These are phyloP conservation scores for Tirmania nivea DNA, from an alignment of 495 filamentous ascomycete genomes.

Conservation along the genomic window DNA sequence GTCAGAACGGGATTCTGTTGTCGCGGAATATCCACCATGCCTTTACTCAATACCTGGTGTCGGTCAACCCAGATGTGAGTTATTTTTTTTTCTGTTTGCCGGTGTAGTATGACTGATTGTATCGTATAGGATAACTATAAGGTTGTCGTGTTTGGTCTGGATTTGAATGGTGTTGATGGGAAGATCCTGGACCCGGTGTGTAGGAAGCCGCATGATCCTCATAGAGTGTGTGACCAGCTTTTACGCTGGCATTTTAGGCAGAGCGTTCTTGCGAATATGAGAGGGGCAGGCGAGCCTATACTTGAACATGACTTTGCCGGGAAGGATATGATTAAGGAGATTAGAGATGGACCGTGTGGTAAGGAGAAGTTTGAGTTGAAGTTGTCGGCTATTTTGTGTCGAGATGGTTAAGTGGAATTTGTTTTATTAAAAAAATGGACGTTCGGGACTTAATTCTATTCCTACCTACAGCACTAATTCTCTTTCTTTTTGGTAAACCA, in stretches of 20 bases:
- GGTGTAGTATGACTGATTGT: neutral
- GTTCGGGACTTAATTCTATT: no score
- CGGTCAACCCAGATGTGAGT: conserved; percentile 6
- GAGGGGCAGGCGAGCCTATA: conserved; percentile 21
- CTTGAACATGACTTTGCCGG: conserved; percentile 25
- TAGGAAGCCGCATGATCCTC: conserved; percentile 16
- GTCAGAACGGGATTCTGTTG: conserved; percentile 13
- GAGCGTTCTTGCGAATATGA: conserved; percentile 22
- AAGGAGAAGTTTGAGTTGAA: conserved; percentile 22
- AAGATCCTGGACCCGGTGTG: conserved; percentile 20
- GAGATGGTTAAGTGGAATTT: no score
- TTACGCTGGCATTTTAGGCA: conserved; percentile 27
- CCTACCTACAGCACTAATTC: no score
- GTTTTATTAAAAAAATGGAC: no score
- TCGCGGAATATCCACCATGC: conserved; percentile 4
- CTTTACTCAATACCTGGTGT: conserved; percentile 13
- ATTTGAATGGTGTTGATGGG: conserved; percentile 17
- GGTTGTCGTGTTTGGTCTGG: conserved; percentile 19
- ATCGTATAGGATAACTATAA: conserved; percentile 23
- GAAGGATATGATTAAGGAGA: conserved; percentile 22
- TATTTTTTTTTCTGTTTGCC: neutral
- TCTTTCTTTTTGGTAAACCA: no score
- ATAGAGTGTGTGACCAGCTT: conserved; percentile 20
- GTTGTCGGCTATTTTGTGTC: conserved; percentile 19
- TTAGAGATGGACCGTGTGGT: conserved; percentile 18